Evolutionary conservation across 106 monocot species (phyloP).

Genomic region (Triglochin maritima): DNA sequence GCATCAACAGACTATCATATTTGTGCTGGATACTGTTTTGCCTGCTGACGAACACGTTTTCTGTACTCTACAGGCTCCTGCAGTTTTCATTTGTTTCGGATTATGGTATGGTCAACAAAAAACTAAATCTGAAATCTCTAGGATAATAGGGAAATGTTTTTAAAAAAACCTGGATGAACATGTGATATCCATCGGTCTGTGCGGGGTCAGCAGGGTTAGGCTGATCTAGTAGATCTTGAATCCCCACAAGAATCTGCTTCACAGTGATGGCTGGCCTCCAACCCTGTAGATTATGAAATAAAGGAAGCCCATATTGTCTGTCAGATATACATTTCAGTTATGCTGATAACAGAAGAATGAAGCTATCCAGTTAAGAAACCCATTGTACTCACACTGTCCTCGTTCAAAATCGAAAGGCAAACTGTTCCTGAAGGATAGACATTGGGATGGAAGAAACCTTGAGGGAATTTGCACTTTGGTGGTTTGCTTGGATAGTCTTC

Average conservation of each 20-base stretch:
- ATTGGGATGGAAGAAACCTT: slow-evolving; percentile 88
- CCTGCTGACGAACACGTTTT: slow-evolving; percentile 21
- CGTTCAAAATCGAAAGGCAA: slow-evolving; percentile 85
- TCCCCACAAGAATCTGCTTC: slow-evolving; percentile 90
- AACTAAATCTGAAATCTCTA: no score
- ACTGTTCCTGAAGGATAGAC: slow-evolving; percentile 89
- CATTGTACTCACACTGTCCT: slow-evolving; percentile 48
- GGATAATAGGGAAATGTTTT: not conserved
- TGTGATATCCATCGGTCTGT: slow-evolving; percentile 84
- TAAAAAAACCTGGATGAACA: slow-evolving; percentile 64
- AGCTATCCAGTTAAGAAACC: no score
- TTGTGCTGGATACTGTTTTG: slow-evolving; percentile 30
- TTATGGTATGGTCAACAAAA: no score
- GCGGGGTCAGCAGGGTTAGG: slow-evolving; percentile 93
- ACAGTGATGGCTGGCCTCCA: slow-evolving; percentile 98
- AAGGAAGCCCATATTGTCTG: no score
- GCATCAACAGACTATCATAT: no score
- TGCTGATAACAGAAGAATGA: no score
- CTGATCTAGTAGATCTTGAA: slow-evolving; percentile 87
- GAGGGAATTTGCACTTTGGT: slow-evolving; percentile 92
- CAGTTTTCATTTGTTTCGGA: not conserved
- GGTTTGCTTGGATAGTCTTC: slow-evolving; percentile 95
- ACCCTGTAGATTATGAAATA: slow-evolving; percentile 32
- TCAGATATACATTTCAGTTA: no score
- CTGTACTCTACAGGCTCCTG: slow-evolving; percentile 34